Evolutionary conservation across 768 basidiomycete genomes (phyloP).

Genomic region (Trametes maxima): DNA sequence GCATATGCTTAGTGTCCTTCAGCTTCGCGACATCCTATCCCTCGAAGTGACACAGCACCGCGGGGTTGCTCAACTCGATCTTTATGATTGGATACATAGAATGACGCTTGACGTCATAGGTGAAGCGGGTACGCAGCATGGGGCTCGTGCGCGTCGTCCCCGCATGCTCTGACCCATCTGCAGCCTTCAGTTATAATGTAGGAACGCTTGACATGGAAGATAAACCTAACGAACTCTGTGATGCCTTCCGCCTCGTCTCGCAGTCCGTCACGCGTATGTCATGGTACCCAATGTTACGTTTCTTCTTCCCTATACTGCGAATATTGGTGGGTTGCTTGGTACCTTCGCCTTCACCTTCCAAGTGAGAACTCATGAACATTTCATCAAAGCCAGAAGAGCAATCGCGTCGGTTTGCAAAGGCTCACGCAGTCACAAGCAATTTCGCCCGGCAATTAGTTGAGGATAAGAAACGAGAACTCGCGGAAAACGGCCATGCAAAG

Average conservation of each 20-base stretch:
- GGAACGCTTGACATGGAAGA: slow-evolving; percentile 32
- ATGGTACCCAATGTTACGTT: slow-evolving; percentile 7
- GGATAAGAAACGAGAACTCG: slow-evolving; percentile 36
- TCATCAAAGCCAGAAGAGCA: slow-evolving; percentile 19
- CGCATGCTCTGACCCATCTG: neutral
- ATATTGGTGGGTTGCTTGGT: slow-evolving; percentile 13
- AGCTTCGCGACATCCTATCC: slow-evolving; percentile 30
- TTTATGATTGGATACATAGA: slow-evolving; percentile 36
- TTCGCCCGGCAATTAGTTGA: slow-evolving; percentile 32
- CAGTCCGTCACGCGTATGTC: slow-evolving; percentile 6
- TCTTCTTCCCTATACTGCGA: slow-evolving; percentile 28
- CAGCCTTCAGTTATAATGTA: slow-evolving; percentile 40
- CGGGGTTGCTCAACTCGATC: slow-evolving; percentile 31
- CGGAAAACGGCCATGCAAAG: slow-evolving; percentile 32
- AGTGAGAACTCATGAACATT: no score
- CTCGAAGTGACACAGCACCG: slow-evolving; percentile 35
- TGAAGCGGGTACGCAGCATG: slow-evolving; percentile 34
- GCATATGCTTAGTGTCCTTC: neutral
- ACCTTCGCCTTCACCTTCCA: no score
- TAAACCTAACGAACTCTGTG: slow-evolving; percentile 34
- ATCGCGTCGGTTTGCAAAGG: slow-evolving; percentile 8
- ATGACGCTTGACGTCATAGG: slow-evolving; percentile 46
- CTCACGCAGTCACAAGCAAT: slow-evolving; percentile 23
- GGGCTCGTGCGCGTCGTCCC: no score
- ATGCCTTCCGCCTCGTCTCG: slow-evolving; percentile 34